phyloP scores from a whole-genome alignment of 2,329 filamentous ascomycete species.

The Colletotrichum sp. region DNA sequence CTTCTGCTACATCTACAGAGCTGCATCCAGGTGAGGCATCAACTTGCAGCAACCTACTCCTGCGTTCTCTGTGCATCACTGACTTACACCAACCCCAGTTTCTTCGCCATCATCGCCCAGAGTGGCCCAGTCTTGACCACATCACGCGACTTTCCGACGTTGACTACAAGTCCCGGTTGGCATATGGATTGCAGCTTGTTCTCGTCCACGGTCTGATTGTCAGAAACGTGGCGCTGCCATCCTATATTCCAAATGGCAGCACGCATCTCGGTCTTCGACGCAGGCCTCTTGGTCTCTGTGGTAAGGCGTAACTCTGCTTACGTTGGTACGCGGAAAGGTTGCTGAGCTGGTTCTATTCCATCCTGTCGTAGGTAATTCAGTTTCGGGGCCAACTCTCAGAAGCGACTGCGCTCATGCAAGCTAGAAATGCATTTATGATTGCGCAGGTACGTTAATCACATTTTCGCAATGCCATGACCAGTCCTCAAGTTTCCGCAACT shows the following conservation, averaged over 20 bases:
- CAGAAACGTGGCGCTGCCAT: not conserved
- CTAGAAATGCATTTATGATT: not conserved
- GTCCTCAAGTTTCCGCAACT: constrained; percentile 21
- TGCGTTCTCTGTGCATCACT: not conserved
- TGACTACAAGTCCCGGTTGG: not conserved
- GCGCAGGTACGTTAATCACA: constrained; percentile 33
- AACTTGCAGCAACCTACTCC: not conserved
- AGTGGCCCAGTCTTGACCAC: not conserved
- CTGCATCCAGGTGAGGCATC: not conserved
- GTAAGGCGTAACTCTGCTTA: not conserved
- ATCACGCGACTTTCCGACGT: not conserved
- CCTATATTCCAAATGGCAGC: not conserved
- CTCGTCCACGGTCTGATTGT: not conserved
- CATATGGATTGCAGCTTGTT: not conserved
- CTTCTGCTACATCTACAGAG: not conserved
- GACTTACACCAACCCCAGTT: not conserved
- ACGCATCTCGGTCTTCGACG: not conserved
- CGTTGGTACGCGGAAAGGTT: not conserved
- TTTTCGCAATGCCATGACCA: not conserved
- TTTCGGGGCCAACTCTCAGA: not conserved
- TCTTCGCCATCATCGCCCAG: not conserved
- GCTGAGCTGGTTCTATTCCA: not conserved
- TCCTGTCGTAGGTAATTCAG: not conserved
- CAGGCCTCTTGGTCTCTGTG: not conserved
- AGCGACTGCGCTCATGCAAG: not conserved